Conservation (phyloP, 1,284 basidiomycete genomes). For the Uromyces viciae-fabae region DNA sequence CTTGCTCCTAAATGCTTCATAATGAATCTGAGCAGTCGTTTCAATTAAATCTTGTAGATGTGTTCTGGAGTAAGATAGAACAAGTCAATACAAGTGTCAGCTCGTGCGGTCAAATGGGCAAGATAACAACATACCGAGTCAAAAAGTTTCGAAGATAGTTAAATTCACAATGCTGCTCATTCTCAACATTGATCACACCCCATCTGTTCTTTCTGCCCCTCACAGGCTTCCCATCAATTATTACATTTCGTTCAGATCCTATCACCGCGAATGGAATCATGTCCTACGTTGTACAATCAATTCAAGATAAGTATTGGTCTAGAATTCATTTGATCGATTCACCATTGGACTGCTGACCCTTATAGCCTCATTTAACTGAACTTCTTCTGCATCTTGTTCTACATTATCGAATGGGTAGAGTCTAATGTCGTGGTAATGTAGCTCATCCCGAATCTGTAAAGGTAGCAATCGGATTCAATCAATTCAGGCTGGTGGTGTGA, state of each 20-base stretch:
- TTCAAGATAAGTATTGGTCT: neutral
- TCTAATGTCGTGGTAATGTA: slow-evolving; percentile 87
- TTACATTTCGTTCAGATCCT: slow-evolving; percentile 87
- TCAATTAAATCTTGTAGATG: slow-evolving; percentile 98
- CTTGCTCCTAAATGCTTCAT: slow-evolving; percentile 98
- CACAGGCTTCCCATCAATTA: slow-evolving; percentile 91
- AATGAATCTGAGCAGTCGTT: slow-evolving; percentile 97
- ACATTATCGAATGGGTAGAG: slow-evolving; percentile 96
- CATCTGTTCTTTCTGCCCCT: slow-evolving; percentile 94
- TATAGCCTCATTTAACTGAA: slow-evolving; percentile 83
- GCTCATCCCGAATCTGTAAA: slow-evolving; percentile 78
- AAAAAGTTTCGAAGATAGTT: slow-evolving; percentile 95
- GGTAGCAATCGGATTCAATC: neutral
- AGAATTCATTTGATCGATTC: neutral
- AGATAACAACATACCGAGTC: slow-evolving; percentile 63
- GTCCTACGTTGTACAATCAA: slow-evolving; percentile 59
- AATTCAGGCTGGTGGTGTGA: neutral
- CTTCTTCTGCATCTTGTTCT: slow-evolving; percentile 81
- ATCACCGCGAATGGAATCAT: slow-evolving; percentile 96
- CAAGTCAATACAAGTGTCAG: neutral
- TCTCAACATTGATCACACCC: slow-evolving; percentile 97
- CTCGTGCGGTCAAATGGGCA: neutral
- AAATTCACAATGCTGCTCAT: slow-evolving; percentile 96
- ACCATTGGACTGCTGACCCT: slow-evolving; percentile 62
- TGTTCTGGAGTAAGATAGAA: slow-evolving; percentile 62